Conservation (phyloP, 1,139 yeast species). For the Nakaseomyces sp. region DNA sequence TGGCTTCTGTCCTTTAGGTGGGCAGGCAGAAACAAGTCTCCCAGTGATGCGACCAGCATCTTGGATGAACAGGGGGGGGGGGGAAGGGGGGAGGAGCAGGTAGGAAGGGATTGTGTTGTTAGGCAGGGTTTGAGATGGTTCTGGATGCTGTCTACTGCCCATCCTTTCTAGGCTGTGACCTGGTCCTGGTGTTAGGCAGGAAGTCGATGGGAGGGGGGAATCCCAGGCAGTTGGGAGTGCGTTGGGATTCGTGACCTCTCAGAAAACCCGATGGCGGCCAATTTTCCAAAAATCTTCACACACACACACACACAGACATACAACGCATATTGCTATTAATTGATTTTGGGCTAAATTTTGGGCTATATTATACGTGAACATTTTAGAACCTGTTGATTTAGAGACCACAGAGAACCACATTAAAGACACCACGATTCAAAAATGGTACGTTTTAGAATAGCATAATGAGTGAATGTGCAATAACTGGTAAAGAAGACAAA, state of each 20-base stretch:
- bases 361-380: conserved; percentile 2
- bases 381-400: background rate
- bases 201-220: too few species aligned
- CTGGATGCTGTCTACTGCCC: too few species aligned
- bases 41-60: too few species aligned
- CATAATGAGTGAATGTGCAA: background rate
- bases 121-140: too few species aligned
- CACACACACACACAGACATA: background rate
- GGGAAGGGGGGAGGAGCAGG: too few species aligned
- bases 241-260: too few species aligned
- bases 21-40: too few species aligned
- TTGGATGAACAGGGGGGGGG: too few species aligned
- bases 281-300: background rate
- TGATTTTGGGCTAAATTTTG: background rate
- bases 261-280: conserved; percentile 2
- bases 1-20: background rate
- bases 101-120: too few species aligned
- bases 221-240: too few species aligned
- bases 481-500: background rate
- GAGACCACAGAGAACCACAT: conserved; percentile 5
- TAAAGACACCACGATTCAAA: conserved; percentile 8
- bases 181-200: too few species aligned
- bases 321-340: background rate
- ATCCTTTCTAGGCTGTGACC: too few species aligned
- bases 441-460: conserved; percentile 6